Conservation (phyloP, 257 asterid species). For the Primulina eburnea region DNA sequence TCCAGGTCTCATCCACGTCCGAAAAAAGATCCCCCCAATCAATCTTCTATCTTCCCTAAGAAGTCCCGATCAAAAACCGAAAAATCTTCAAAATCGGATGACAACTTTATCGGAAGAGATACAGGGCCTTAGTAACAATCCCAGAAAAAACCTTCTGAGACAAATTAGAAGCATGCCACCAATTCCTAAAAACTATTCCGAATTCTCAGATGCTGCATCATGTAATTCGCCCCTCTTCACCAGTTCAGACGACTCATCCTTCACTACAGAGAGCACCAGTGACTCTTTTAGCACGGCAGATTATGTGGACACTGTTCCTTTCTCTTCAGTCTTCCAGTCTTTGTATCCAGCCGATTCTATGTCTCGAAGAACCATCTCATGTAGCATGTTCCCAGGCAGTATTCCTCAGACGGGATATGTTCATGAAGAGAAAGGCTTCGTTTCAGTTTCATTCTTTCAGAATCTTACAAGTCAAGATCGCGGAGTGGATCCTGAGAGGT, state of each 20-base stretch:
- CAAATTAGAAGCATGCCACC: conserved; percentile 36
- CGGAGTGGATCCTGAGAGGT: conserved; percentile 6
- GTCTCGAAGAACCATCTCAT: conserved; percentile 42
- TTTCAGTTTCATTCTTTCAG: conserved; percentile 30
- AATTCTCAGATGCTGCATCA: conserved; percentile 54
- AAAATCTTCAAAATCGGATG: conserved; percentile 34
- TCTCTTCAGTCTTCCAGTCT: conserved; percentile 51
- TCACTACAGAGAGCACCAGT: conserved; percentile 80
- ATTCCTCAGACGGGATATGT: conserved; percentile 45
- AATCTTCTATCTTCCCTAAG: conserved; percentile 29
- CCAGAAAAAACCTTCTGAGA: conserved; percentile 31
- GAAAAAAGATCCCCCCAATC: conserved; percentile 32
- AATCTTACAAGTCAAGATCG: not conserved
- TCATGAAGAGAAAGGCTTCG: conserved; percentile 38
- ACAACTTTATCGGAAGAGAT: conserved; percentile 20
- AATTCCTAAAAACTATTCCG: conserved; percentile 29
- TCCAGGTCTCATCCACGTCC: conserved; percentile 68
- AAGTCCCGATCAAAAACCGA: conserved; percentile 35
- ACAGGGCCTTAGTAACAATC: conserved; percentile 17
- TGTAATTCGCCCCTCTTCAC: conserved; percentile 73
- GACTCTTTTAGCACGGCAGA: conserved; percentile 76
- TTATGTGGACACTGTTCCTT: conserved; percentile 37
- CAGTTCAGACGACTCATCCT: conserved; percentile 81
- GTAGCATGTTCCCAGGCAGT: conserved; percentile 44
- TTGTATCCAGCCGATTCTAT: conserved; percentile 39